These are phyloP conservation scores for Apostasia shenzhenica DNA, from an alignment of 106 monocot genomes.

Conservation along the genomic window DNA sequence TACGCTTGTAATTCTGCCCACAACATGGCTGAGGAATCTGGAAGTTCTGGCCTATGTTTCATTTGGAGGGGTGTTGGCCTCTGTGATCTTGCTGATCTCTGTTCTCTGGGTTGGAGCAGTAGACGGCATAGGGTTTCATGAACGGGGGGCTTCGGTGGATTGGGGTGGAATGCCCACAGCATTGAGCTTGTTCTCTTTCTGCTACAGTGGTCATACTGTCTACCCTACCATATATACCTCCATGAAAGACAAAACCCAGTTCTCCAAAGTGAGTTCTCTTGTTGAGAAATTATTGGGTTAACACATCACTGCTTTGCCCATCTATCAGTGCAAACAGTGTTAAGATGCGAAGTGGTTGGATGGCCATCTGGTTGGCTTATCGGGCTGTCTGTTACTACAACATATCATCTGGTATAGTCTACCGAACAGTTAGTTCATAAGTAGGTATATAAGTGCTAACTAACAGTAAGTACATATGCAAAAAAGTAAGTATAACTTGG, in stretches of 20 bases:
- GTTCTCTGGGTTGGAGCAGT: slow-evolving; percentile 45
- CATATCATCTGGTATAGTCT: too few relatives aligned
- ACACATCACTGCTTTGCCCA: neutral
- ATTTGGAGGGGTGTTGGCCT: slow-evolving; percentile 62
- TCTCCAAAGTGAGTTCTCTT: slow-evolving; percentile 32
- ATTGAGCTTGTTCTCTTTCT: slow-evolving; percentile 71
- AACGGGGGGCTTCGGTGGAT: slow-evolving; percentile 27
- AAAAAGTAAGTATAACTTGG: too few relatives aligned
- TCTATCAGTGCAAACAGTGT: neutral
- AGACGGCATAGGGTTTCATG: slow-evolving; percentile 57
- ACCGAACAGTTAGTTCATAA: too few relatives aligned
- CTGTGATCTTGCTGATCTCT: slow-evolving; percentile 33
- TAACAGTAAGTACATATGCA: too few relatives aligned
- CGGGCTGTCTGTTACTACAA: too few relatives aligned
- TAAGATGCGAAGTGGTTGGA: neutral
- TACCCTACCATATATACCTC: slow-evolving; percentile 79
- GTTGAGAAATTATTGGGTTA: neutral
- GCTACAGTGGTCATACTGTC: slow-evolving; percentile 75
- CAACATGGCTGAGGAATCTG: slow-evolving; percentile 71
- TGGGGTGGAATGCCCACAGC: slow-evolving; percentile 63
- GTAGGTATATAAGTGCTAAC: too few relatives aligned
- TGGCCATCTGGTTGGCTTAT: too few relatives aligned
- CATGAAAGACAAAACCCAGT: slow-evolving; percentile 45
- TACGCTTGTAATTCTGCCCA: slow-evolving; percentile 52
- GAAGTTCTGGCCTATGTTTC: slow-evolving; percentile 60